Percentiles rank a stretch among this genome's conserved stretches.
Evolutionary conservation across 495 filamentous ascomycete genomes (phyloP).

Genomic region (Halenospora varia): DNA sequence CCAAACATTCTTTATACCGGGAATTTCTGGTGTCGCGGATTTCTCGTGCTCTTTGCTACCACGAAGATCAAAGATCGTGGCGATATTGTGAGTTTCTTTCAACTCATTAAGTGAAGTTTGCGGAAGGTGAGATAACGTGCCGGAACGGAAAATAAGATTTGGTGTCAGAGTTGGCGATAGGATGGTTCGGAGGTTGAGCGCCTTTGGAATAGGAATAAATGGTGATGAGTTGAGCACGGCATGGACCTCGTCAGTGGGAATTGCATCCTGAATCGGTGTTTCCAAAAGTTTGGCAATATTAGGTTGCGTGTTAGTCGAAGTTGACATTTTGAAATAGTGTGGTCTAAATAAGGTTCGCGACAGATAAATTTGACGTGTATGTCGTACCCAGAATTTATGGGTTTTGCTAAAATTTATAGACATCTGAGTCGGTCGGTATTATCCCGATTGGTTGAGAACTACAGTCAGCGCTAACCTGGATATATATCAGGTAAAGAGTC

Average conservation of each 20-base stretch:
- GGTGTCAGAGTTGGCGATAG: conserved; percentile 37
- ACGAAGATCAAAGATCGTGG: conserved; percentile 40
- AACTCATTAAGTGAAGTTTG: conserved; percentile 34
- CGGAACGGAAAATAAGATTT: conserved; percentile 50
- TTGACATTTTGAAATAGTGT: too few species aligned
- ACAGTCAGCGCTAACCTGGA: neutral
- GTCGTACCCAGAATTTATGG: too few species aligned
- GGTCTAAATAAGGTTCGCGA: too few species aligned
- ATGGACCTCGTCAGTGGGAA: too few species aligned
- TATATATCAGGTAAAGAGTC: too few species aligned
- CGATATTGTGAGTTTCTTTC: conserved; percentile 32
- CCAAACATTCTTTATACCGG: conserved; percentile 39
- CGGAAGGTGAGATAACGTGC: conserved; percentile 35
- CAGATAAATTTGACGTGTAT: too few species aligned
- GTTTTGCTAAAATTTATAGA: neutral
- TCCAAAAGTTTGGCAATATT: too few species aligned
- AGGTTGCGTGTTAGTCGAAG: too few species aligned
- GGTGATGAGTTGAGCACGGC: neutral
- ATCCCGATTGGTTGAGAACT: neutral
- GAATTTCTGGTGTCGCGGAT: conserved; percentile 34
- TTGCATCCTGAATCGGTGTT: too few species aligned
- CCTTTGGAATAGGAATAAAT: conserved; percentile 31
- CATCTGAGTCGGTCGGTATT: neutral
- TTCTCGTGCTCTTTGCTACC: conserved; percentile 31
- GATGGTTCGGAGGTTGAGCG: conserved; percentile 49